Percentiles rank a stretch among this genome's conserved stretches.
These are phyloP conservation scores for Zoysia japonica DNA, from an alignment of 176 grass and related monocot genomes.

Conservation along the genomic window DNA sequence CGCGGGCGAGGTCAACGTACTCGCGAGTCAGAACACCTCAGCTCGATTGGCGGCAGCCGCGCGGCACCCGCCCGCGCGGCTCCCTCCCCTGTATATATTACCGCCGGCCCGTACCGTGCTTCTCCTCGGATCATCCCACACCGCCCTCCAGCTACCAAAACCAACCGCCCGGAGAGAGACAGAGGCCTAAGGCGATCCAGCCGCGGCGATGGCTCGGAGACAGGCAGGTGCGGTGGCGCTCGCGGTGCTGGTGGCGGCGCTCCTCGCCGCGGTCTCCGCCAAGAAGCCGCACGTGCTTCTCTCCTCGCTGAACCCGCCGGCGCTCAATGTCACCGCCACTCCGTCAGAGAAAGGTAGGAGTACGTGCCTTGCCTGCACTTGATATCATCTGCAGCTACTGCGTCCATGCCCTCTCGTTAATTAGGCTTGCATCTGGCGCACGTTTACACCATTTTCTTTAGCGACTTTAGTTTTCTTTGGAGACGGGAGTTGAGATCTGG, in stretches of 20 bases:
- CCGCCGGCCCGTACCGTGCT: neutral
- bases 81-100: neutral
- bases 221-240: neutral
- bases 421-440: neutral
- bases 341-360: conserved; percentile 50
- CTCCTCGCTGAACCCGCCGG: conserved; percentile 42
- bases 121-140: neutral
- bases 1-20: conserved; percentile 1
- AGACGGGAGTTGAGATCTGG: neutral
- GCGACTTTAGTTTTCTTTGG: neutral
- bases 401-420: no score
- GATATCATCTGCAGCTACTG: neutral
- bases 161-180: neutral
- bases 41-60: no score
- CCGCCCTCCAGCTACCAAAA: neutral
- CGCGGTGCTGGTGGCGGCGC: neutral
- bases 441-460: neutral
- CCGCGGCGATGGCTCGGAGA: neutral
- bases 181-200: no score
- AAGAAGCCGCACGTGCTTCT: conserved; percentile 44
- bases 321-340: conserved; percentile 56
- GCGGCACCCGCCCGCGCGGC: no score
- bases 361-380: neutral
- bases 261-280: conserved; percentile 49
- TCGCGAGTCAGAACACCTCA: neutral